Evolutionary conservation across 345 rosid species (phyloP).

Genomic region (Psidium guajava): DNA sequence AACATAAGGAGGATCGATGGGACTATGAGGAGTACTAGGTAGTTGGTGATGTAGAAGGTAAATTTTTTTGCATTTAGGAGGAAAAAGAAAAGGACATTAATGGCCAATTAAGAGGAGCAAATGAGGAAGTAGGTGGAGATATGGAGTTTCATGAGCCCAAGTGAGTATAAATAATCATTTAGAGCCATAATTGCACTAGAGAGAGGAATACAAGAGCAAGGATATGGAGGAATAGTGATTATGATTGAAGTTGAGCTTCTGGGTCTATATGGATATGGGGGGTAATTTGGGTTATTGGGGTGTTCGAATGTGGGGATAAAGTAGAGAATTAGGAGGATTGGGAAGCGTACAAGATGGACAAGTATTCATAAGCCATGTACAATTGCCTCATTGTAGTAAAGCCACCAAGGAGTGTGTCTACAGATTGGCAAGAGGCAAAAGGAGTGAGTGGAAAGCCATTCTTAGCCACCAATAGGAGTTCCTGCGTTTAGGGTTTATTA

Average conservation of each 20-base stretch:
- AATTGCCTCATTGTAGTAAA: slow-evolving; percentile 23
- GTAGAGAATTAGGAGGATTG: slow-evolving; percentile 23
- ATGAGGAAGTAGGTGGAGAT: slow-evolving; percentile 28
- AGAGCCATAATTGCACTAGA: slow-evolving; percentile 3
- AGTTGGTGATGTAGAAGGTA: too few species aligned
- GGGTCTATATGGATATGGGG: not conserved
- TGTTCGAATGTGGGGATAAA: not conserved
- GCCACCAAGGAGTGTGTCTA: slow-evolving; percentile 20
- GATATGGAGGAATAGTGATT: slow-evolving; percentile 2
- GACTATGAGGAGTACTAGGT: not conserved
- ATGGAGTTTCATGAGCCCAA: slow-evolving; percentile 29
- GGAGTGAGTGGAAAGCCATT: not conserved
- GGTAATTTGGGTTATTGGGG: not conserved
- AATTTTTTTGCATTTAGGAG: too few species aligned
- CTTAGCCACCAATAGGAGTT: not conserved
- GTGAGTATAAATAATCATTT: slow-evolving; percentile 12
- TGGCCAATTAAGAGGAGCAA: slow-evolving; percentile 24
- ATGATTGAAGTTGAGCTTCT: not conserved
- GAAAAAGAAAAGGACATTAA: too few species aligned
- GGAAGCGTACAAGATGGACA: slow-evolving; percentile 22
- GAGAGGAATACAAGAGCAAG: slow-evolving; percentile 12
- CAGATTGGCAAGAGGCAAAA: slow-evolving; percentile 16
- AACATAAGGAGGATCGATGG: too few species aligned
- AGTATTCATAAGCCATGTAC: slow-evolving; percentile 28
- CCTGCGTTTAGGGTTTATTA: not conserved